These are phyloP conservation scores for Trichoderma sp. DNA, from an alignment of 2,329 filamentous ascomycete species.

Conservation along the genomic window DNA sequence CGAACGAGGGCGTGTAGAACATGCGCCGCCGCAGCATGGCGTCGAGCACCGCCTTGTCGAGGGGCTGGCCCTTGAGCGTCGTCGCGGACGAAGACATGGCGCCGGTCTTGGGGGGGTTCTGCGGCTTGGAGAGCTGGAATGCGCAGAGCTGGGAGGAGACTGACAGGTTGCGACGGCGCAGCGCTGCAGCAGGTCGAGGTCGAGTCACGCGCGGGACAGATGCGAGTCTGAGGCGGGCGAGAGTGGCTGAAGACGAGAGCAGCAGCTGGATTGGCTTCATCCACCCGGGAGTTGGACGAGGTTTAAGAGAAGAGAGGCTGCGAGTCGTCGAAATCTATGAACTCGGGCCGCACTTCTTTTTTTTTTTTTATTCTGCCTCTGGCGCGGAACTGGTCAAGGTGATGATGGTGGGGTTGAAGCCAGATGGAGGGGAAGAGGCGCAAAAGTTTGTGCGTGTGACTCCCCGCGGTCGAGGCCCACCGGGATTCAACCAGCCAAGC, in stretches of 20 bases:
- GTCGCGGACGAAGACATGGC: conserved; percentile 60
- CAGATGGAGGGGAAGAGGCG: conserved; percentile 3
- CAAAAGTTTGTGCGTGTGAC: conserved; percentile 23
- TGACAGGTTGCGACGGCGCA: conserved; percentile 37
- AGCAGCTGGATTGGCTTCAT: conserved; percentile 37
- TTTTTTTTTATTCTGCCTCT: conserved; percentile 9
- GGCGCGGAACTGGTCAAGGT: conserved; percentile 6
- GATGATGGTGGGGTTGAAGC: conserved; percentile 29
- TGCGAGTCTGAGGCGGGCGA: conserved; percentile 21
- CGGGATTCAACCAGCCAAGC: background rate
- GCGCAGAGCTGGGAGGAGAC: conserved; percentile 38
- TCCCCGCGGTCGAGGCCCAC: conserved; percentile 17
- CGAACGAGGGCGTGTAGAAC: conserved; percentile 95
- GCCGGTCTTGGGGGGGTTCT: conserved; percentile 33
- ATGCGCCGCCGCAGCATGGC: conserved; percentile 82
- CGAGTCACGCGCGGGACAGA: conserved; percentile 26
- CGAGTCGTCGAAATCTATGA: conserved; percentile 34
- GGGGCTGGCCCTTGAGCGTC: conserved; percentile 84
- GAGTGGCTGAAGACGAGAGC: conserved; percentile 26
- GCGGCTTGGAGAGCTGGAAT: conserved; percentile 36
- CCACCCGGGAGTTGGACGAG: conserved; percentile 27
- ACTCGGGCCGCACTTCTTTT: conserved; percentile 33
- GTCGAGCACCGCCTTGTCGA: conserved; percentile 81
- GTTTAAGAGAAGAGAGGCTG: conserved; percentile 30
- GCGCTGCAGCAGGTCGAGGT: conserved; percentile 32